phyloP scores from a whole-genome alignment of 768 basidiomycete genomes.

The Nidularia sp. region DNA sequence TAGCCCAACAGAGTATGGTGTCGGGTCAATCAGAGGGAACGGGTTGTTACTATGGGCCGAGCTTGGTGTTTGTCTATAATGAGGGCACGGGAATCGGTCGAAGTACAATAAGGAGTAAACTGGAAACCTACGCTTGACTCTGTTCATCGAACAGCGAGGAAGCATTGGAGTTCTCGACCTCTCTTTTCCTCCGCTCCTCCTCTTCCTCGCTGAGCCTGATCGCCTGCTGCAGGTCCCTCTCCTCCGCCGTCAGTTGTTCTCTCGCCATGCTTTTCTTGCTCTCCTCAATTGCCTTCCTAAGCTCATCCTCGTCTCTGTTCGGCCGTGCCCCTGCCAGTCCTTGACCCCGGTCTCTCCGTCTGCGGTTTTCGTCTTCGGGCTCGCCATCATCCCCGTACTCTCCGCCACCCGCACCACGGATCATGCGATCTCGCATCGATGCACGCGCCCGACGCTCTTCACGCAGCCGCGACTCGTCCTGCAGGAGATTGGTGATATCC shows the following conservation, averaged over 20 bases:
- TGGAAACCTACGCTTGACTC: conserved; percentile 70
- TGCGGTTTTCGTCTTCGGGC: conserved; percentile 42
- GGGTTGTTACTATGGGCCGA: conserved; percentile 41
- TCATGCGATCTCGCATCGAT: conserved; percentile 93
- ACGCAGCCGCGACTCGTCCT: conserved; percentile 80
- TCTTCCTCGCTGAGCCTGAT: conserved; percentile 88
- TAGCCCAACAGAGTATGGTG: conserved; percentile 51
- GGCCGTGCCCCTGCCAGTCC: conserved; percentile 22
- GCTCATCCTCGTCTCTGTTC: conserved; percentile 75
- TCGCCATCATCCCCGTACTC: conserved; percentile 30
- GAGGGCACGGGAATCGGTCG: conserved; percentile 5
- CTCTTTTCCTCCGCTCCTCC: conserved; percentile 69
- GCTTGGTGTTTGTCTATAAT: conserved; percentile 23
- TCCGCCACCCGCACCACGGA: conserved; percentile 47
- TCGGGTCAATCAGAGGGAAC: conserved; percentile 61
- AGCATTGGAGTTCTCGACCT: conserved; percentile 71
- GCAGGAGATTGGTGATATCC: conserved; percentile 91
- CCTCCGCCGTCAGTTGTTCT: conserved; percentile 71
- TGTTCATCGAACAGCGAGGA: conserved; percentile 83
- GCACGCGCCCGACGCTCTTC: conserved; percentile 83
- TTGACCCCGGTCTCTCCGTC: conserved; percentile 19
- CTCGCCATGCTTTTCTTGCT: conserved; percentile 71
- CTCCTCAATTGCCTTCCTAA: conserved; percentile 84
- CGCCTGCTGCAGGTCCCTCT: conserved; percentile 81
- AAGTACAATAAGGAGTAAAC: background rate